These are phyloP conservation scores for Suillus paluster DNA, from an alignment of 768 basidiomycete genomes.

Conservation along the genomic window DNA sequence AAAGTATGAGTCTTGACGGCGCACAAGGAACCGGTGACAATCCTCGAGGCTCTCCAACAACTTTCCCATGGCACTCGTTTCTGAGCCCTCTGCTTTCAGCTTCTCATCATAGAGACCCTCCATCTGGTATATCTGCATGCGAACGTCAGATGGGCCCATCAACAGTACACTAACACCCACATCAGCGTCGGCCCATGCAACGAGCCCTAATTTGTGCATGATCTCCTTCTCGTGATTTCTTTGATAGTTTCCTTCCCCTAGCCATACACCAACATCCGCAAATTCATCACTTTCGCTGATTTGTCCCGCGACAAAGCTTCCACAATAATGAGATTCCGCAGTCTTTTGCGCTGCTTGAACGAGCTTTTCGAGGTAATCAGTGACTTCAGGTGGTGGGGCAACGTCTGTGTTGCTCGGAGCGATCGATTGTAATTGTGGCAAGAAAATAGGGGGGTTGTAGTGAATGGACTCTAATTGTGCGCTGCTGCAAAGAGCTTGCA, in stretches of 20 bases:
- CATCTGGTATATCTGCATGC: background rate
- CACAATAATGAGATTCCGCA: conserved; percentile 45
- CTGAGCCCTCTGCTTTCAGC: background rate
- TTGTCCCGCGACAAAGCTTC: conserved; percentile 58
- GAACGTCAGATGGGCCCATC: background rate
- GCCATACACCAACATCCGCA: conserved; percentile 56
- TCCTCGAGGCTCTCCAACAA: conserved; percentile 10
- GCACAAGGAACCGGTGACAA: conserved; percentile 18
- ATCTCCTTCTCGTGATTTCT: conserved; percentile 33
- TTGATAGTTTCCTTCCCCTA: conserved; percentile 46
- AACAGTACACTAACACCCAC: conserved; percentile 11
- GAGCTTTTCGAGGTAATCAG: conserved; percentile 31
- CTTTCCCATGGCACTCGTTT: background rate
- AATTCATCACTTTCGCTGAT: conserved; percentile 62
- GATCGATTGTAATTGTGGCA: conserved; percentile 4
- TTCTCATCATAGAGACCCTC: background rate
- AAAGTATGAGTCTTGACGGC: conserved; percentile 25
- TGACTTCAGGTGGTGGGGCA: conserved; percentile 13
- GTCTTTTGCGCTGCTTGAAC: conserved; percentile 42
- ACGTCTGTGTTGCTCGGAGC: background rate
- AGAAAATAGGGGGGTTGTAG: conserved; percentile 17
- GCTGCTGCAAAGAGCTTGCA: background rate
- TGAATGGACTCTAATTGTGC: background rate
- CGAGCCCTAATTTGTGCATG: conserved; percentile 39
- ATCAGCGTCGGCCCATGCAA: conserved; percentile 22